A percentile compares a stretch with the other conserved stretches of the same genome.
phyloP scores from a whole-genome alignment of 2,329 filamentous ascomycete genomes.

The Ophiostoma novo-ulmi region DNA sequence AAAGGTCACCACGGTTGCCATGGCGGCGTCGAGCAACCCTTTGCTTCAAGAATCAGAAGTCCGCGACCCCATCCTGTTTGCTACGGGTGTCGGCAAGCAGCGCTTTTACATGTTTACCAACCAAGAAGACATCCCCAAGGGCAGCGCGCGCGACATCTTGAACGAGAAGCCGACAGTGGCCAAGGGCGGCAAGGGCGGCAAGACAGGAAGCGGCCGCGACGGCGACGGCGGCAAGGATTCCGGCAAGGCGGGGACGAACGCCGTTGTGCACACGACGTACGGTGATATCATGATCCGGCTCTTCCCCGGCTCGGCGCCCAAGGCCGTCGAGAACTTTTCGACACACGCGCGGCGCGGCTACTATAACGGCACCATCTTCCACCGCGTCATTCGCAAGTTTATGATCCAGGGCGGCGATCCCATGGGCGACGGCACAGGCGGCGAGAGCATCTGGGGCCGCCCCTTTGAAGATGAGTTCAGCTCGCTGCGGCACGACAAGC shows the following conservation, averaged over 20 bases:
- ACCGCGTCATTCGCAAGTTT: slow-evolving; percentile 94
- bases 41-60: slow-evolving; percentile 86
- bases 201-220: background rate
- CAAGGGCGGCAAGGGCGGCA: slow-evolving; percentile 40
- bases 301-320: slow-evolving; percentile 88
- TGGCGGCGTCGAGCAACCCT: slow-evolving; percentile 93
- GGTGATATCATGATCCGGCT: slow-evolving; percentile 92
- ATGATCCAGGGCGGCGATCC: slow-evolving; percentile 93
- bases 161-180: slow-evolving; percentile 75
- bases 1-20: slow-evolving; percentile 85
- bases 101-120: slow-evolving; percentile 99
- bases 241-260: slow-evolving; percentile 65
- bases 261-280: slow-evolving; percentile 84
- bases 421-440: slow-evolving; percentile 80
- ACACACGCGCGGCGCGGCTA: slow-evolving; percentile 85
- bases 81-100: slow-evolving; percentile 77
- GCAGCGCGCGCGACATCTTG: slow-evolving; percentile 73
- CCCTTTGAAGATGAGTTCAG: slow-evolving; percentile 94
- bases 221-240: slow-evolving; percentile 44
- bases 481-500: slow-evolving; percentile 85
- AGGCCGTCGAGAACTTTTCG: slow-evolving; percentile 95
- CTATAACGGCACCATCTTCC: slow-evolving; percentile 97
- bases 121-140: slow-evolving; percentile 72
- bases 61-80: slow-evolving; percentile 81
- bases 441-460: slow-evolving; percentile 86